Conservation (phyloP, 345 rosid genomes). For the Clausena lansium region DNA sequence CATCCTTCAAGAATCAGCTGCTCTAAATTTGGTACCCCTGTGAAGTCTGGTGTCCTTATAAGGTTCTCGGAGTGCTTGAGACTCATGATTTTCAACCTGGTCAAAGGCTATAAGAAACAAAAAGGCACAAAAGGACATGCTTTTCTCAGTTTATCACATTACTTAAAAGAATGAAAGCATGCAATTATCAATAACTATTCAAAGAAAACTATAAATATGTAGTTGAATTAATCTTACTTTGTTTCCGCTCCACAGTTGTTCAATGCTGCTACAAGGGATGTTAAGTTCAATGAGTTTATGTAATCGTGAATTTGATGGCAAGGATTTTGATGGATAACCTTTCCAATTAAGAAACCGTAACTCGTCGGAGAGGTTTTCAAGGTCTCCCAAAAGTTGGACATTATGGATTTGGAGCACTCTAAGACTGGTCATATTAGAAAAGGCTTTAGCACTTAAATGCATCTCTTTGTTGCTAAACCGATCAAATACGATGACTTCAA, state of each 20-base stretch:
- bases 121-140: not conserved
- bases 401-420: not conserved
- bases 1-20: constrained; percentile 4
- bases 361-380: constrained; percentile 26
- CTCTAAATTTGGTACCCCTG: constrained; percentile 16
- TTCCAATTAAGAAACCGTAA: constrained; percentile 34
- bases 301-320: constrained; percentile 25
- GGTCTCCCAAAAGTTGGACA: constrained; percentile 15
- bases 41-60: constrained; percentile 22
- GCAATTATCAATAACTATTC: not conserved
- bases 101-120: constrained; percentile 8
- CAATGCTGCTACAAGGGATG: constrained; percentile 19
- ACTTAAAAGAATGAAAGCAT: not conserved
- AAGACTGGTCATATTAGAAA: not conserved
- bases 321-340: constrained; percentile 23
- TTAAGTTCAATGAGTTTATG: constrained; percentile 30
- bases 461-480: too few species aligned
- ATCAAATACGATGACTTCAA: not conserved
- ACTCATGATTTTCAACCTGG: constrained; percentile 14
- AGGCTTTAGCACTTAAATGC: not conserved
- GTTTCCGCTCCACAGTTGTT: constrained; percentile 26
- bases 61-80: not conserved
- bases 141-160: not conserved
- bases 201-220: not conserved
- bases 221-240: constrained; percentile 20